phyloP scores from a whole-genome alignment of 176 grass and related monocot genomes.

The Rhynchospora tenuis region DNA sequence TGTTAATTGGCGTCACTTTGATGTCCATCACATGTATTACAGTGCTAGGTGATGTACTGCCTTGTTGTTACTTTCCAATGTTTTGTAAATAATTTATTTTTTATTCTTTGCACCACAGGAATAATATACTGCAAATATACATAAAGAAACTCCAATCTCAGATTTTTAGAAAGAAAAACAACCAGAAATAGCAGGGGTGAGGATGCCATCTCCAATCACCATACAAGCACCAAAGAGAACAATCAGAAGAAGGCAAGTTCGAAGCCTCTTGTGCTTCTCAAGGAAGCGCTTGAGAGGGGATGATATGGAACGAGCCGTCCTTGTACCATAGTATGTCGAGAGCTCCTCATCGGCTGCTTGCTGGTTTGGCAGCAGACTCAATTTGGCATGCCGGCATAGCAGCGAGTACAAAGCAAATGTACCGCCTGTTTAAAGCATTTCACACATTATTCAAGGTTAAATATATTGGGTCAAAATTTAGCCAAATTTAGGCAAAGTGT shows the following conservation, averaged over 20 bases:
- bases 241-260: constrained; percentile 64
- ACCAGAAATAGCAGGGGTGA: constrained; percentile 98
- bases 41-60: no score
- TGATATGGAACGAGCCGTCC: constrained; percentile 33
- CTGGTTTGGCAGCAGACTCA: constrained; percentile 93
- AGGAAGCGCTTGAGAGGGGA: constrained; percentile 75
- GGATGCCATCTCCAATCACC: constrained; percentile 90
- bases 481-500: no score
- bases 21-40: background rate
- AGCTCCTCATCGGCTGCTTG: constrained; percentile 96
- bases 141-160: background rate
- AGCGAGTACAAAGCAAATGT: constrained; percentile 93
- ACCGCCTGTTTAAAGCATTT: constrained; percentile 58
- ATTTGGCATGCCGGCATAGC: constrained; percentile 91
- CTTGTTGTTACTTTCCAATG: background rate
- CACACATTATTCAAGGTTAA: background rate
- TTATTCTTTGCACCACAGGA: background rate
- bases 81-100: background rate
- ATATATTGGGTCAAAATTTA: no score
- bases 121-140: background rate
- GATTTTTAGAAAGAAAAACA: constrained; percentile 1
- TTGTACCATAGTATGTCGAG: constrained; percentile 66
- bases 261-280: constrained; percentile 76
- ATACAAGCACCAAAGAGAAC: constrained; percentile 90
- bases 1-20: background rate